A percentile compares a stretch with the other conserved stretches of the same genome.
phyloP scores from a whole-genome alignment of 495 filamentous ascomycete species.

The Hypoxylon perforatum region DNA sequence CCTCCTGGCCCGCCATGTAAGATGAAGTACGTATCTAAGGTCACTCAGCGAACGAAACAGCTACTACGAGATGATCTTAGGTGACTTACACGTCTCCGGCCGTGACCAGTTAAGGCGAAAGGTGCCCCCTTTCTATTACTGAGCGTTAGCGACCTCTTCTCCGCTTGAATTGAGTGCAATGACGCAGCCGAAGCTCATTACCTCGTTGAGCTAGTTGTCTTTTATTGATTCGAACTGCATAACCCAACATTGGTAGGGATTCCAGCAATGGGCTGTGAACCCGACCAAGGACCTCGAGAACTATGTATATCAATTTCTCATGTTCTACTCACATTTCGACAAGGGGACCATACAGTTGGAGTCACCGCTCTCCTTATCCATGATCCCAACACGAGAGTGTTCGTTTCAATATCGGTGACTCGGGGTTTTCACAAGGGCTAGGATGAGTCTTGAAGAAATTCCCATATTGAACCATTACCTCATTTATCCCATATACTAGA shows the following conservation, averaged over 20 bases:
- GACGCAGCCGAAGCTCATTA: too few relatives aligned
- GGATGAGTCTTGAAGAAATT: too few relatives aligned
- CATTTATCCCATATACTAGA: too few relatives aligned
- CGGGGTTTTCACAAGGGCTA: too few relatives aligned
- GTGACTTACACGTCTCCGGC: constrained; percentile 46
- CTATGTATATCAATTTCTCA: not conserved
- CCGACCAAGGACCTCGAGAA: not conserved
- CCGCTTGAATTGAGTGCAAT: not conserved
- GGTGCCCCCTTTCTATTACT: constrained; percentile 52
- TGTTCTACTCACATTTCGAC: constrained; percentile 83
- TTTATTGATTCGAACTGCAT: too few relatives aligned
- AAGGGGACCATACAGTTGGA: constrained; percentile 80
- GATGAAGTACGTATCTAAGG: constrained; percentile 60
- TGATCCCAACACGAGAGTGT: constrained; percentile 61
- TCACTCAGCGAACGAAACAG: not conserved
- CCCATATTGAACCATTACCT: too few relatives aligned
- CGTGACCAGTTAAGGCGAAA: constrained; percentile 57
- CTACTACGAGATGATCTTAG: not conserved
- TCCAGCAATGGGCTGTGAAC: not conserved
- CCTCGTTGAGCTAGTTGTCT: too few relatives aligned
- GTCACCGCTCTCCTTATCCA: constrained; percentile 70
- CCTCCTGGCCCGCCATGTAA: constrained; percentile 53
- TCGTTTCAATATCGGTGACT: too few relatives aligned
- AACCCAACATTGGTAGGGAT: constrained; percentile 54
- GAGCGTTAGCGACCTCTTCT: not conserved